Evolutionary conservation across 306 rosid genomes (phyloP).

Genomic region (Cicer cuneatum): DNA sequence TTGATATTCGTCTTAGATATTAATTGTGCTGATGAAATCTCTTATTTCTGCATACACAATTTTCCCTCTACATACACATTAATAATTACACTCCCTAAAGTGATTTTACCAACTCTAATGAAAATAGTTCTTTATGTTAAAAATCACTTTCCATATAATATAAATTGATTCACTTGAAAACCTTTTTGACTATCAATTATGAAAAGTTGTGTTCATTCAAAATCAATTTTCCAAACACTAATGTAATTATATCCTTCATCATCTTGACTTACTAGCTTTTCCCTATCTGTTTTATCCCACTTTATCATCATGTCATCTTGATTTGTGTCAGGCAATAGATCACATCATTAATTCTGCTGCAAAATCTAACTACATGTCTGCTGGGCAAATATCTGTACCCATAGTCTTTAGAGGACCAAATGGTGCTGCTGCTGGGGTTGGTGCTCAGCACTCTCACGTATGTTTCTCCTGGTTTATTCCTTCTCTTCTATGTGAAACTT

Average conservation of each 20-base stretch:
- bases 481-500: constrained; percentile 23
- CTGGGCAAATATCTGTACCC: constrained; percentile 92
- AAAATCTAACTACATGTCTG: constrained; percentile 95
- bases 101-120: neutral
- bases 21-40: constrained; percentile 19
- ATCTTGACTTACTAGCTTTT: constrained; percentile 9
- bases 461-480: constrained; percentile 34
- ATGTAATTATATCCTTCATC: neutral
- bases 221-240: neutral
- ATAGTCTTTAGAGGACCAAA: constrained; percentile 99
- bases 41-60: constrained; percentile 11
- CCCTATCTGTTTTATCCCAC: constrained; percentile 19
- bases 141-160: neutral
- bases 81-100: neutral
- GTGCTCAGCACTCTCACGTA: constrained; percentile 99
- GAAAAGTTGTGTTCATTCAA: neutral
- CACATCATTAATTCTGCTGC: constrained; percentile 99
- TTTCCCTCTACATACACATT: neutral
- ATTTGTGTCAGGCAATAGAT: constrained; percentile 81
- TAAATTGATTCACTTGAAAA: neutral
- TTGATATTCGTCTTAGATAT: neutral
- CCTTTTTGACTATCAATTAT: neutral
- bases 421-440: constrained; percentile 99
- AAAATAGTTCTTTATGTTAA: neutral
- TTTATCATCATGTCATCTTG: neutral